These are phyloP conservation scores for Calonectria naviculata DNA, from an alignment of 2,329 filamentous ascomycete genomes.

Conservation along the genomic window DNA sequence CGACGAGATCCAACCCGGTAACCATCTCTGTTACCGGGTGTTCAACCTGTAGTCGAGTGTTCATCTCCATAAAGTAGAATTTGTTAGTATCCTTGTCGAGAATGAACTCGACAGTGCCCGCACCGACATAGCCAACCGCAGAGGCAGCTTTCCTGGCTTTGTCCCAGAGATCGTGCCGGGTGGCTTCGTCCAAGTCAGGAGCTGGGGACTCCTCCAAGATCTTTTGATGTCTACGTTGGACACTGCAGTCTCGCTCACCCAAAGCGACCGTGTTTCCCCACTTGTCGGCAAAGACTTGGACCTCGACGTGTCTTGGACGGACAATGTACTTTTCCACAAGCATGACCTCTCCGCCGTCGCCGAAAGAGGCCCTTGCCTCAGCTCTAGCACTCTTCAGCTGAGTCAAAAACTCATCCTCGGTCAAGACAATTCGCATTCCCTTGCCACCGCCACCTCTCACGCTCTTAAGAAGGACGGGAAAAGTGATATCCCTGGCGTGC, in stretches of 20 bases:
- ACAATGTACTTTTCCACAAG: constrained; percentile 87
- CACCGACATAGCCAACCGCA: constrained; percentile 88
- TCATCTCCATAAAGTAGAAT: constrained; percentile 88
- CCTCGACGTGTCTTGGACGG: constrained; percentile 85
- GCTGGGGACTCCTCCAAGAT: constrained; percentile 91
- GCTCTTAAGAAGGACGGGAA: constrained; percentile 82
- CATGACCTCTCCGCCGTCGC: constrained; percentile 82
- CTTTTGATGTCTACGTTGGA: constrained; percentile 90
- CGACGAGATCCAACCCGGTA: constrained; percentile 80
- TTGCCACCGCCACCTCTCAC: constrained; percentile 86
- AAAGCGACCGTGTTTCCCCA: constrained; percentile 84
- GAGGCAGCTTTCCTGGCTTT: constrained; percentile 74
- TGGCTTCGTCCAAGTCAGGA: constrained; percentile 70
- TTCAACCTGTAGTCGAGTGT: constrained; percentile 93
- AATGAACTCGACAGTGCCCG: constrained; percentile 91
- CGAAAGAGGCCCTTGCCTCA: constrained; percentile 83
- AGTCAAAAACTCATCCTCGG: constrained; percentile 74
- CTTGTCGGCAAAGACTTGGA: constrained; percentile 89
- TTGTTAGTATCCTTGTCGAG: constrained; percentile 84
- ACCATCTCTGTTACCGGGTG: constrained; percentile 88
- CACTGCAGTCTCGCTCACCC: constrained; percentile 88
- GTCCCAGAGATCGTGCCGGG: constrained; percentile 72
- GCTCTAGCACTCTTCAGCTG: constrained; percentile 80
- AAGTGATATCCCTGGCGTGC: constrained; percentile 77
- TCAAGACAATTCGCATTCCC: constrained; percentile 81